phyloP scores from a whole-genome alignment of 257 asterid genomes.

The Solanum phureja region DNA sequence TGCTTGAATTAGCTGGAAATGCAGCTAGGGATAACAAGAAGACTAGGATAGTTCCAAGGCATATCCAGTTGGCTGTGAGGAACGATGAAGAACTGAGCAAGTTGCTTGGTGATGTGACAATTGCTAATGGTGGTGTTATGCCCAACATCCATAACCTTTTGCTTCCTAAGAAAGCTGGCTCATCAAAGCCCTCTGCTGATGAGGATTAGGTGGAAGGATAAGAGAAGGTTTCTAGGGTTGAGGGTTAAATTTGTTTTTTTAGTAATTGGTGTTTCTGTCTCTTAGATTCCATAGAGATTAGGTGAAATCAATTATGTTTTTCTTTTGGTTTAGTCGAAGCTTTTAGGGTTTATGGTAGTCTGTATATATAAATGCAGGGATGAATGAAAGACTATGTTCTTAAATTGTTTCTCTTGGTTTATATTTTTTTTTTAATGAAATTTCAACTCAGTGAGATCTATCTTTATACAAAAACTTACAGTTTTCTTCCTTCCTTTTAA shows the following conservation, averaged over 20 bases:
- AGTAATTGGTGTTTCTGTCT: neutral
- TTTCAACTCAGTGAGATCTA: neutral
- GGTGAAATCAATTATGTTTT: neutral
- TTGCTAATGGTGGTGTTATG: slow-evolving; percentile 85
- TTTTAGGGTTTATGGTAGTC: slow-evolving; percentile 1
- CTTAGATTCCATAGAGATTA: neutral
- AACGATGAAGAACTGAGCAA: slow-evolving; percentile 78
- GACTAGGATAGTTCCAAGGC: slow-evolving; percentile 75
- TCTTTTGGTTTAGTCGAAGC: neutral
- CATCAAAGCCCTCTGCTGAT: slow-evolving; percentile 41
- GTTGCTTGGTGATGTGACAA: slow-evolving; percentile 72
- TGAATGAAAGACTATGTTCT: neutral
- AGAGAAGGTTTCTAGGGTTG: neutral
- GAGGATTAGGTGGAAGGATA: slow-evolving; percentile 33
- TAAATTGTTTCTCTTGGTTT: neutral
- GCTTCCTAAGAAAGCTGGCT: slow-evolving; percentile 68
- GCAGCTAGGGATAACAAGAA: slow-evolving; percentile 86
- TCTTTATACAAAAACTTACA: neutral
- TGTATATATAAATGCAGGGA: slow-evolving; percentile 11
- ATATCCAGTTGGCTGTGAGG: slow-evolving; percentile 69
- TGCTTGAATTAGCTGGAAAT: slow-evolving; percentile 72
- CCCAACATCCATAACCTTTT: slow-evolving; percentile 80
- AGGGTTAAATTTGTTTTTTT: neutral
- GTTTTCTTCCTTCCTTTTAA: neutral
- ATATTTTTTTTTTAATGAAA: neutral